Percentiles rank a stretch among this genome's conserved stretches.
Conservation (phyloP, 129 eudicot genomes). For the Ambrosia artemisiifolia region DNA sequence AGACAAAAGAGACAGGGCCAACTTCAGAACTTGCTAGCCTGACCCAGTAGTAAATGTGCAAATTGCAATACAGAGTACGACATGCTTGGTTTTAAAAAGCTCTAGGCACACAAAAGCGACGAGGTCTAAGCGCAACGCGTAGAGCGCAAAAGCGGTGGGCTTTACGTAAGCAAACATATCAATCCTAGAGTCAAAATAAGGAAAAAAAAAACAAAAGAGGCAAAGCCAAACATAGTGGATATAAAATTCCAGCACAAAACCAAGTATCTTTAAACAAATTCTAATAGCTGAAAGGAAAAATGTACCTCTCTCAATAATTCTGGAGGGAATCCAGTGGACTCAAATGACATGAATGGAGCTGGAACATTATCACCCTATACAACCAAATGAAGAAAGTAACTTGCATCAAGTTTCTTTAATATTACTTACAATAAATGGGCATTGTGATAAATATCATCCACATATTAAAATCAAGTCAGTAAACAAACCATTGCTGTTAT, state of each 20-base stretch:
- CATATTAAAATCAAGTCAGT: neutral
- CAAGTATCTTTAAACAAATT: neutral
- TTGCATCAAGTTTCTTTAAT: neutral
- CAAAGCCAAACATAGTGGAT: neutral
- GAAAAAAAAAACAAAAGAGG: neutral
- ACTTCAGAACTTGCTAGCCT: slow-evolving; percentile 80
- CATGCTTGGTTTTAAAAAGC: too few species aligned
- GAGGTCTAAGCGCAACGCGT: too few species aligned
- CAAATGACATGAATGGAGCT: slow-evolving; percentile 91
- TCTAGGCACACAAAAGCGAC: too few species aligned
- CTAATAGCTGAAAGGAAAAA: slow-evolving; percentile 3
- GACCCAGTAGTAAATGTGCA: slow-evolving; percentile 61
- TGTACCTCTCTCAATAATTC: slow-evolving; percentile 87
- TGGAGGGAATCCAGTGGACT: slow-evolving; percentile 80
- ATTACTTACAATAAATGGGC: neutral
- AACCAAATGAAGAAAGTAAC: slow-evolving; percentile 16
- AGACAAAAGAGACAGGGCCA: slow-evolving; percentile 66
- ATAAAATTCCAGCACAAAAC: neutral
- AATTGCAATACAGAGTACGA: slow-evolving; percentile 98
- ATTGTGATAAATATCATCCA: slow-evolving; percentile 9
- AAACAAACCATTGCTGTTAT: slow-evolving; percentile 72
- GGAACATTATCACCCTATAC: slow-evolving; percentile 86
- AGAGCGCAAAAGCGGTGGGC: too few species aligned
- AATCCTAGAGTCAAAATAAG: slow-evolving; percentile 37
- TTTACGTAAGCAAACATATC: slow-evolving; percentile 81